These are phyloP conservation scores for Zasmidium citrigriseum DNA, from an alignment of 2,329 filamentous ascomycete species.

Conservation along the genomic window DNA sequence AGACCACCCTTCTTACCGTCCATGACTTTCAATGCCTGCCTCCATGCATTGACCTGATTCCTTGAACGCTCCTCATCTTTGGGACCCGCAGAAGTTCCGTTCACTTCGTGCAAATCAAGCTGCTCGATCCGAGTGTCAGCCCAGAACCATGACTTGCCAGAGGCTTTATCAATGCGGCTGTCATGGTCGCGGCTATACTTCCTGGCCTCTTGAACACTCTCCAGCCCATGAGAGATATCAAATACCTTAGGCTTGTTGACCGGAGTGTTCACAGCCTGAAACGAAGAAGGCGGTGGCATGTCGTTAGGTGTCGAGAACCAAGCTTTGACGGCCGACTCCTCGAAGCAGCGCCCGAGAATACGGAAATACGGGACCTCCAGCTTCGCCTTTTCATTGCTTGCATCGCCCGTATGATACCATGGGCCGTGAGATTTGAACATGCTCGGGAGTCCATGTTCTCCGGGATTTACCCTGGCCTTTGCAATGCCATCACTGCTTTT, in stretches of 20 bases:
- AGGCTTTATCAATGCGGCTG: conserved; percentile 43
- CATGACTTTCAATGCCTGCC: conserved; percentile 28
- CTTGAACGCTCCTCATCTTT: conserved; percentile 20
- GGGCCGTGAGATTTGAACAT: conserved; percentile 44
- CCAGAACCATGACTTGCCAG: conserved; percentile 56
- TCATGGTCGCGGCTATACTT: conserved; percentile 50
- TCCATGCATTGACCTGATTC: conserved; percentile 27
- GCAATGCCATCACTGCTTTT: conserved; percentile 35
- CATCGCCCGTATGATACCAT: conserved; percentile 54
- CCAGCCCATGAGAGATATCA: conserved; percentile 41
- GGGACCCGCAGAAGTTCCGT: conserved; percentile 20
- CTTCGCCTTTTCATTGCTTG: conserved; percentile 40
- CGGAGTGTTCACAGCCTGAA: conserved; percentile 22
- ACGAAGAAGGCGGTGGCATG: conserved; percentile 9
- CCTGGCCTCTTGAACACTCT: conserved; percentile 49
- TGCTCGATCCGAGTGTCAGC: conserved; percentile 58
- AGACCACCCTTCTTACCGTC: conserved; percentile 29
- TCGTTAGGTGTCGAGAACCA: conserved; percentile 42
- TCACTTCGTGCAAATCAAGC: conserved; percentile 48
- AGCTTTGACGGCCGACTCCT: conserved; percentile 50
- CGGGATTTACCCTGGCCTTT: conserved; percentile 22
- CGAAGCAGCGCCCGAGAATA: conserved; percentile 57
- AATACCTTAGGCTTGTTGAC: conserved; percentile 4
- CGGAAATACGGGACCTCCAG: conserved; percentile 51
- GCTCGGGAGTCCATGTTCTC: conserved; percentile 15